Evolutionary conservation across 805 yeast genomes (phyloP).

Genomic region (Candida wancherniae): DNA sequence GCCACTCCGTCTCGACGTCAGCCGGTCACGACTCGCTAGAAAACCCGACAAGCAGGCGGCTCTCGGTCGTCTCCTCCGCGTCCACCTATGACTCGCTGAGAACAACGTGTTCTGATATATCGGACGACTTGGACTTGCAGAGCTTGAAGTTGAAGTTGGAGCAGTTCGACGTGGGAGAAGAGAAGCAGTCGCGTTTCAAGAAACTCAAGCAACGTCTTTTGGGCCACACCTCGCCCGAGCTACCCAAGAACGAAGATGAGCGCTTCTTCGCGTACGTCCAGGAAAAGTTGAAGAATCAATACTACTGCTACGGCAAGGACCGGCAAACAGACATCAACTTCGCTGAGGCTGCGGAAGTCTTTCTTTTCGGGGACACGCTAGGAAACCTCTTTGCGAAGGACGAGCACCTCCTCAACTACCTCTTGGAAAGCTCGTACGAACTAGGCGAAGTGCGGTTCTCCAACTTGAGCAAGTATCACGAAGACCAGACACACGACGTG

Average conservation of each 20-base stretch:
- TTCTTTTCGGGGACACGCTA: constrained; percentile 19
- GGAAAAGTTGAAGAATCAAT: constrained; percentile 3
- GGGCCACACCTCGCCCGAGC: constrained; percentile 1
- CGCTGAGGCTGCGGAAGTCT: constrained; percentile 17
- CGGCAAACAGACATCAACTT: constrained; percentile 12
- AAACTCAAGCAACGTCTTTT: constrained; percentile 7
- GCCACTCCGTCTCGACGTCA: no score
- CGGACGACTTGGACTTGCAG: constrained; percentile 15
- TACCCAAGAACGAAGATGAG: constrained; percentile 8
- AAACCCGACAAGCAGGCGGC: no score
- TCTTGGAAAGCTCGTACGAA: constrained; percentile 16
- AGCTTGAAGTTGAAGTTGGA: constrained; percentile 10
- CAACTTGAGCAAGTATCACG: constrained; percentile 13
- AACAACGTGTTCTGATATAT: constrained; percentile 6
- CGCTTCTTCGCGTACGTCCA: constrained; percentile 6
- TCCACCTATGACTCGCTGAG: constrained; percentile 4
- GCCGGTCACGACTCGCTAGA: no score
- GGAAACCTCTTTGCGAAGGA: constrained; percentile 10
- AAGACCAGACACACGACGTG: constrained; percentile 2
- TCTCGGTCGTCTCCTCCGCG: constrained; percentile 3
- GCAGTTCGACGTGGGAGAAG: constrained; percentile 3
- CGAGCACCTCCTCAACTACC: constrained; percentile 12
- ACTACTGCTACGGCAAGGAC: constrained; percentile 8
- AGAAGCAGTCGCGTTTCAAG: constrained; percentile 4
- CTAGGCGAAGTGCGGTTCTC: constrained; percentile 18